These are phyloP conservation scores for Wakefieldia striispora DNA, from an alignment of 768 basidiomycete genomes.

Conservation along the genomic window DNA sequence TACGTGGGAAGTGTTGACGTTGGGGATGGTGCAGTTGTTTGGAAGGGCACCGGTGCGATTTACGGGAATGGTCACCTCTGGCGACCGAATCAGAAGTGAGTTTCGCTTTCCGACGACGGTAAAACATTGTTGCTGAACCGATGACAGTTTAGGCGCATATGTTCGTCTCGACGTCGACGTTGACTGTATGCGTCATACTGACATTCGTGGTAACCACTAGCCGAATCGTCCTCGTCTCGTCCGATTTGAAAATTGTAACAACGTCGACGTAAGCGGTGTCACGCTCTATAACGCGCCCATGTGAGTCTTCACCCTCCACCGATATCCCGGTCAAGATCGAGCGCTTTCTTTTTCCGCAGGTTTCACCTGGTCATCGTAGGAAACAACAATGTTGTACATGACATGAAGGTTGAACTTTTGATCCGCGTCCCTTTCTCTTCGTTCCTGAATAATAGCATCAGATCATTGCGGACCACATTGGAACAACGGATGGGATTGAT, in stretches of 20 bases:
- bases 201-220: neutral
- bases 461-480: constrained; percentile 15
- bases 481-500: constrained; percentile 9
- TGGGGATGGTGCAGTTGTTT: neutral
- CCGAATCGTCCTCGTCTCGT: constrained; percentile 5
- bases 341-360: constrained; percentile 4
- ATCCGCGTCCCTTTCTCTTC: neutral
- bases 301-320: constrained; percentile 1
- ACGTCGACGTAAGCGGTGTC: constrained; percentile 14
- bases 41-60: constrained; percentile 6
- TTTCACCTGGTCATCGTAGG: constrained; percentile 10
- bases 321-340: neutral
- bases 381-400: constrained; percentile 5
- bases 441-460: neutral
- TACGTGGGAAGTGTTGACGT: neutral
- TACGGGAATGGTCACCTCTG: constrained; percentile 6
- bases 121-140: neutral
- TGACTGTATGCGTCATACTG: neutral
- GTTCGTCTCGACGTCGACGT: neutral
- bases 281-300: constrained; percentile 7
- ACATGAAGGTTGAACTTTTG: constrained; percentile 7
- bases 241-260: constrained; percentile 5
- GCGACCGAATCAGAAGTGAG: neutral
- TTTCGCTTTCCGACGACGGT: neutral
- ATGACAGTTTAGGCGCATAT: constrained; percentile 1